Conservation (phyloP, 345 rosid species). For the Aurinia saxatilis region DNA sequence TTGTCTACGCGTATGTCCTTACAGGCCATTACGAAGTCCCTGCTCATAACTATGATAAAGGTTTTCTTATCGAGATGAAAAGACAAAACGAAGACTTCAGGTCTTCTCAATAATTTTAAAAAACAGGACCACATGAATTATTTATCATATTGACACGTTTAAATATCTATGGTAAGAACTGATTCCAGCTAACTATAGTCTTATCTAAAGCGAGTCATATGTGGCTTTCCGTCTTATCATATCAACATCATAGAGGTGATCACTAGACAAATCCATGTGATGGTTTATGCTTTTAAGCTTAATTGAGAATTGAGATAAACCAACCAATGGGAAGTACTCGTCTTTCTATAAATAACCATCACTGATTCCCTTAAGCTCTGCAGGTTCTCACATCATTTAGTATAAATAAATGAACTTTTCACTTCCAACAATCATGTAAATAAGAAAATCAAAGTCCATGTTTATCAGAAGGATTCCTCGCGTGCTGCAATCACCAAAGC, state of each 20-base stretch:
- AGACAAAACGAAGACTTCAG: background rate
- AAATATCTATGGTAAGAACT: background rate
- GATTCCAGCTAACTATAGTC: background rate
- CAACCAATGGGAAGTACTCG: background rate
- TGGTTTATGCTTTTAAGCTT: background rate
- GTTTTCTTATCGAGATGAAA: background rate
- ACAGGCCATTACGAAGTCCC: background rate
- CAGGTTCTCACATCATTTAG: background rate
- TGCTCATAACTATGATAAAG: too few species aligned
- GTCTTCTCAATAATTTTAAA: conserved; percentile 1
- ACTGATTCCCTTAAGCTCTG: background rate
- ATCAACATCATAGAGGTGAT: conserved; percentile 2
- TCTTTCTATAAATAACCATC: background rate
- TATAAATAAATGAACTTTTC: background rate
- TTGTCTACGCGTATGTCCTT: too few species aligned
- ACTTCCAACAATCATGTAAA: background rate
- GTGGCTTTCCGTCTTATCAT: background rate
- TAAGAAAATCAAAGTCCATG: background rate
- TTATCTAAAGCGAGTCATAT: background rate
- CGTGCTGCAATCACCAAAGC: conserved; percentile 12
- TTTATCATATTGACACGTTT: too few species aligned
- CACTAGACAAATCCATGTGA: background rate
- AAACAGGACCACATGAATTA: conserved; percentile 3
- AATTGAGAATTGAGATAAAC: background rate
- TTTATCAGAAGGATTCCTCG: background rate